Percentiles rank a stretch among this genome's conserved stretches.
These are phyloP conservation scores for Cornus florida DNA, from an alignment of 148 eudicot species.

Conservation along the genomic window DNA sequence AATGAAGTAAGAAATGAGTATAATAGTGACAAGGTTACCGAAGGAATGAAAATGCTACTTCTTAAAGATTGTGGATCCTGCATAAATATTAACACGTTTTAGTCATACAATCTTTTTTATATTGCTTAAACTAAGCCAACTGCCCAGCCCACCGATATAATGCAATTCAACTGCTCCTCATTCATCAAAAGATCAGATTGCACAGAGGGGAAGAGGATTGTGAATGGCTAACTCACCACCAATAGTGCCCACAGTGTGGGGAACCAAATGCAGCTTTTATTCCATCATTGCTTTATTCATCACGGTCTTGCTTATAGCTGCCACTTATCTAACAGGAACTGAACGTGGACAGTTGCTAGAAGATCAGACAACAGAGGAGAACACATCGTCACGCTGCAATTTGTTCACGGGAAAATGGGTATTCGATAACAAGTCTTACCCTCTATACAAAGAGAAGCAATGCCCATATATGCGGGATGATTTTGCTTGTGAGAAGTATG, in stretches of 20 bases:
- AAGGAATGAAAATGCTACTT: too few species aligned
- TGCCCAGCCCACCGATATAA: too few species aligned
- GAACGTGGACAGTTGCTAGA: neutral
- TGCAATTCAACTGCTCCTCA: neutral
- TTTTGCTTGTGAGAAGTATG: slow-evolving; percentile 44
- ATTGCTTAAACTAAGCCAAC: too few species aligned
- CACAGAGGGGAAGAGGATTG: too few species aligned
- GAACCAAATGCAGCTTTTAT: slow-evolving; percentile 26
- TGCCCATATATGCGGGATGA: slow-evolving; percentile 52
- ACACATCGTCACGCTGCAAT: slow-evolving; percentile 23
- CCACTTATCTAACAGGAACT: neutral
- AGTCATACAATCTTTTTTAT: too few species aligned
- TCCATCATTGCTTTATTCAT: slow-evolving; percentile 17
- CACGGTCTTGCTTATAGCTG: slow-evolving; percentile 12
- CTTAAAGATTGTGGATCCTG: too few species aligned
- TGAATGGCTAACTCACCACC: neutral
- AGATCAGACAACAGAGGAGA: neutral
- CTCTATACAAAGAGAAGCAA: slow-evolving; percentile 50
- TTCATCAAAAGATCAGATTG: too few species aligned
- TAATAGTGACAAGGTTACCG: too few species aligned
- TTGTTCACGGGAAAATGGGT: slow-evolving; percentile 72
- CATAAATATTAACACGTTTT: too few species aligned
- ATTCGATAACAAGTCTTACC: slow-evolving; percentile 45
- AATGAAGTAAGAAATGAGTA: too few species aligned
- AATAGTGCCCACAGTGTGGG: neutral